A percentile compares a stretch with the other conserved stretches of the same genome.
Evolutionary conservation across 306 rosid genomes (phyloP).

Genomic region (Boehmeria nivea): DNA sequence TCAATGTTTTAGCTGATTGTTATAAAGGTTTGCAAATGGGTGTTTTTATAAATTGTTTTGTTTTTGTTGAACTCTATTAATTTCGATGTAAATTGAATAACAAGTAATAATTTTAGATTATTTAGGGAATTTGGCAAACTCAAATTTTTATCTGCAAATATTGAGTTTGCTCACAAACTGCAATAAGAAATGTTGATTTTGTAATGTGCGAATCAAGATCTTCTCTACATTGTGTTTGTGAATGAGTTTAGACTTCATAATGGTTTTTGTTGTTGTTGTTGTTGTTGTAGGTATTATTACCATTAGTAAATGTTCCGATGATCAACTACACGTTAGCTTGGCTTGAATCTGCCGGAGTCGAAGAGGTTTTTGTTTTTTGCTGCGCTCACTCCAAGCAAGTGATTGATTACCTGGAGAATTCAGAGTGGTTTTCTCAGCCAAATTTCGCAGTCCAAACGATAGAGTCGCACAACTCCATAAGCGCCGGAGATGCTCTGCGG

Average conservation of each 20-base stretch:
- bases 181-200: no score
- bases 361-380: constrained; percentile 92
- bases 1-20: no score
- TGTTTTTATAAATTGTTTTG: no score
- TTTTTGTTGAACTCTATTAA: no score
- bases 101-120: no score
- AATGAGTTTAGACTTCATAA: no score
- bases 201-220: no score
- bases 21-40: no score
- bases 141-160: not conserved
- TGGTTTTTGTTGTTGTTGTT: not conserved
- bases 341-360: constrained; percentile 97
- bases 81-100: no score
- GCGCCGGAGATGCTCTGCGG: constrained; percentile 94
- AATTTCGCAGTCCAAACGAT: constrained; percentile 62
- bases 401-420: constrained; percentile 63
- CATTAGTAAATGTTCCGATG: constrained; percentile 85
- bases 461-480: constrained; percentile 80
- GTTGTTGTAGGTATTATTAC: constrained; percentile 61
- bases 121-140: no score
- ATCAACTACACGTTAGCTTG: constrained; percentile 80
- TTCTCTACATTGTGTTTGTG: not conserved
- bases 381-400: constrained; percentile 93
- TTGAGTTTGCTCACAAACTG: not conserved
- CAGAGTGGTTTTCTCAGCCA: constrained; percentile 78